Base-by-base conservation (phyloP, 2,329 filamentous ascomycete species). In the Fusarium avenaceum region DNA sequence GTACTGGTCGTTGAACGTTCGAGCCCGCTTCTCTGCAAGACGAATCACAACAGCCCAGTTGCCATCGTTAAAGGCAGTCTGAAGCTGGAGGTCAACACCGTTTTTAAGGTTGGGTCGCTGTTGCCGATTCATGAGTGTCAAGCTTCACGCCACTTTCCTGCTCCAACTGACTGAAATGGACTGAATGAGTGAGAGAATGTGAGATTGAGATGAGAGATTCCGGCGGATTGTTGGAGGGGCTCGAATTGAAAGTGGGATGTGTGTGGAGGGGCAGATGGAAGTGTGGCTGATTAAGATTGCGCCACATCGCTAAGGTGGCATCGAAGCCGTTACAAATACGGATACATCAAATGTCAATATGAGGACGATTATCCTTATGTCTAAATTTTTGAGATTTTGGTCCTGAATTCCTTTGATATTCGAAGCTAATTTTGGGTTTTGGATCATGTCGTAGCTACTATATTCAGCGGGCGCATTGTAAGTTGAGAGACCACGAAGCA, bases 1-100 rank as follows among this genome's bases (percentile, higher is more conserved):
- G 71, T 88, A 89, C 9, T 83, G 79, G 42, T 88, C 86, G 51
- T 86, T 85, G 42, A 79, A 80, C 3, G 79, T 75, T 67, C 82
- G 82, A 57, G 79, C 78, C 28, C 84, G 79, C 75, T 86, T 84
- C 64, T 85, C 83, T 15, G 86, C 86, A 15, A 87, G 79, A 28
- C 83, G 84, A 26, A 83, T 78, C 53, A 83, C 85, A 17, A 78
- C 77, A 19, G 79, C 69, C 86, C 86, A 89, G 75, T 85, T 86
- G 51, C 82, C 80, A 54, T 86, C 84, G 40, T 80, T 79, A 57
- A 86, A 89, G 52, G 85, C 85, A 15, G 82, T 80, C 77, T 87
- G 84, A 11, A 89, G 80, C 78, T 86, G 83, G 50, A 85, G 78
- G 67, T 86, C 84, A 51, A 86, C 82, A 63, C 80, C 84, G 72